Conservation (phyloP, 2,329 filamentous ascomycete genomes). For the Ceratocystis cacaofunesta region DNA sequence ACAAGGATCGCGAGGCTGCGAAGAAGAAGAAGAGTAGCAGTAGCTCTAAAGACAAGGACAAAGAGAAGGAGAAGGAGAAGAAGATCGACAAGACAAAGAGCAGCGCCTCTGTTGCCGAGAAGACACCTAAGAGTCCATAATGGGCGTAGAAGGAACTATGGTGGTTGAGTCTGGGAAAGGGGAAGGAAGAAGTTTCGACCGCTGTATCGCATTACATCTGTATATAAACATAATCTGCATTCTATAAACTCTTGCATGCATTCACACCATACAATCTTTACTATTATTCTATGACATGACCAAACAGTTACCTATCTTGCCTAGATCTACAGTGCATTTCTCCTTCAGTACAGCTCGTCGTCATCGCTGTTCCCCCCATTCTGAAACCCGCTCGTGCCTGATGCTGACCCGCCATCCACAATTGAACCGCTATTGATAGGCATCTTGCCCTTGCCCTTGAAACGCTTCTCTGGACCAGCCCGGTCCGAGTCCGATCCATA, state of each 20-base stretch:
- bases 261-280: background rate
- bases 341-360: constrained; percentile 37
- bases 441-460: constrained; percentile 43
- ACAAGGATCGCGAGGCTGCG: background rate
- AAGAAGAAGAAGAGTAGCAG: constrained; percentile 1
- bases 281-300: background rate
- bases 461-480: constrained; percentile 29
- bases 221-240: background rate
- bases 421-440: background rate
- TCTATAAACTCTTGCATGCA: background rate
- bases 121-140: background rate
- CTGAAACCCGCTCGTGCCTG: constrained; percentile 31
- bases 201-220: background rate
- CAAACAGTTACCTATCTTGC: background rate
- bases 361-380: constrained; percentile 42
- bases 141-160: background rate
- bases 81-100: background rate
- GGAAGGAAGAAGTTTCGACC: background rate
- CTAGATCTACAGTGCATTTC: background rate
- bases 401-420: background rate
- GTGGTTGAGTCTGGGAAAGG: background rate
- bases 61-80: background rate
- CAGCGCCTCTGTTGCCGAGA: background rate
- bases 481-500: constrained; percentile 21
- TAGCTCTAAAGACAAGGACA: background rate